Conservation (phyloP, 2,329 filamentous ascomycete species). For the Aspergillus sp. region DNA sequence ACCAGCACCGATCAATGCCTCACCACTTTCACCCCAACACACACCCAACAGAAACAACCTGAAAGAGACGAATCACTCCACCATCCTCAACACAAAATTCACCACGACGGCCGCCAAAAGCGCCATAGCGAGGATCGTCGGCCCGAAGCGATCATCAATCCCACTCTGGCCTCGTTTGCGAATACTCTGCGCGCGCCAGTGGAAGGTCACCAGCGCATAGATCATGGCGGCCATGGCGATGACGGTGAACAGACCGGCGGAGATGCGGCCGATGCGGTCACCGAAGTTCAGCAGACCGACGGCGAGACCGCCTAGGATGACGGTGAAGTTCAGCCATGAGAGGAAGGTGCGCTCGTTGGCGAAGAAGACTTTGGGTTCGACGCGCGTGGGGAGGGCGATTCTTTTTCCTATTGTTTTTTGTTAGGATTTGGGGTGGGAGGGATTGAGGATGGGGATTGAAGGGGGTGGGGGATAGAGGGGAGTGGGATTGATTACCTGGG, state of each 20-base stretch:
- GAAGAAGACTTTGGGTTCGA: conserved; percentile 99
- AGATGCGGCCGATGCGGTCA: conserved; percentile 90
- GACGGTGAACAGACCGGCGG: conserved; percentile 87
- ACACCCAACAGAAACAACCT: too few species aligned
- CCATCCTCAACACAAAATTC: conserved; percentile 80
- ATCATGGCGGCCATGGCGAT: conserved; percentile 95
- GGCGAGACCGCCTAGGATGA: conserved; percentile 93
- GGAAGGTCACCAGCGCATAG: conserved; percentile 92
- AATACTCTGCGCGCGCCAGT: conserved; percentile 95
- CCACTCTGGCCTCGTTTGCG: conserved; percentile 87
- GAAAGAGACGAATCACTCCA: conserved; percentile 19
- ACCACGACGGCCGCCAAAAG: conserved; percentile 87
- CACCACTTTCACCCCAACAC: neutral
- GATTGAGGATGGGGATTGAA: too few species aligned
- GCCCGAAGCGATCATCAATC: conserved; percentile 94
- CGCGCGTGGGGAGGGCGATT: conserved; percentile 94
- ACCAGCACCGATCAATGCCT: conserved; percentile 3
- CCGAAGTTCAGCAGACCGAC: conserved; percentile 98
- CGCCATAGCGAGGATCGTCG: conserved; percentile 84
- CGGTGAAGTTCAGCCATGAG: conserved; percentile 99
- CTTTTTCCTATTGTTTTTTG: conserved; percentile 77
- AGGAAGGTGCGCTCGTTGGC: conserved; percentile 99
- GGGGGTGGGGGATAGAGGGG: neutral
- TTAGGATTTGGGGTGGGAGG: too few species aligned
- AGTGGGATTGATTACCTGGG: conserved; percentile 68